Conservation (phyloP, 2,329 filamentous ascomycete genomes). For the Fusarium sp. region DNA sequence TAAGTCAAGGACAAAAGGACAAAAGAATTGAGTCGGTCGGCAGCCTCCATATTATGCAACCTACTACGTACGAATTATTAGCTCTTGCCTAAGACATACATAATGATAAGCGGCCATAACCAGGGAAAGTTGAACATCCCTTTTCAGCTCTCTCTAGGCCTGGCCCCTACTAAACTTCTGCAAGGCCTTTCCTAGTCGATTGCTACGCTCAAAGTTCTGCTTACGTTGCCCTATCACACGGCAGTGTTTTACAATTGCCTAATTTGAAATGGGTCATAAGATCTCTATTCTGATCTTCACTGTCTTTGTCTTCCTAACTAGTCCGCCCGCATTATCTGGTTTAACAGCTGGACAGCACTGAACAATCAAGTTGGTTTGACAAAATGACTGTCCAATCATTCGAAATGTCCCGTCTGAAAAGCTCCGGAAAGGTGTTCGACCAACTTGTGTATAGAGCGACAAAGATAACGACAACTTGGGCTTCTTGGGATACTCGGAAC, state of each 20-base stretch:
- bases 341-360: background rate
- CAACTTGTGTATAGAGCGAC: background rate
- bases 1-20: background rate
- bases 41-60: background rate
- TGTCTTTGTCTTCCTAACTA: slow-evolving; percentile 2
- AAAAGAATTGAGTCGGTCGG: background rate
- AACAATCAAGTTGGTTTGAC: background rate
- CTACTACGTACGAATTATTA: slow-evolving; percentile 20
- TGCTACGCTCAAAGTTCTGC: background rate
- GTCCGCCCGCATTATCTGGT: slow-evolving; percentile 8
- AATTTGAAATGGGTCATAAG: slow-evolving; percentile 4
- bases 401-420: slow-evolving; percentile 2
- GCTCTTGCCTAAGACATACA: slow-evolving; percentile 21
- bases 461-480: background rate
- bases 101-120: background rate
- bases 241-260: slow-evolving; percentile 23
- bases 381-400: slow-evolving; percentile 6
- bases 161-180: background rate
- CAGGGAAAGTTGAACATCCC: background rate
- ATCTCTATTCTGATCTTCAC: slow-evolving; percentile 8
- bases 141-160: slow-evolving; percentile 8
- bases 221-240: slow-evolving; percentile 31
- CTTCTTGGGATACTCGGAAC: slow-evolving; percentile 15
- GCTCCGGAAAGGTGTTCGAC: background rate
- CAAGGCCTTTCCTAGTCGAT: background rate